Percentiles rank a stretch among this genome's conserved stretches.
Conservation (phyloP, 139 green algal genomes). For the Tetraselmis striata region DNA sequence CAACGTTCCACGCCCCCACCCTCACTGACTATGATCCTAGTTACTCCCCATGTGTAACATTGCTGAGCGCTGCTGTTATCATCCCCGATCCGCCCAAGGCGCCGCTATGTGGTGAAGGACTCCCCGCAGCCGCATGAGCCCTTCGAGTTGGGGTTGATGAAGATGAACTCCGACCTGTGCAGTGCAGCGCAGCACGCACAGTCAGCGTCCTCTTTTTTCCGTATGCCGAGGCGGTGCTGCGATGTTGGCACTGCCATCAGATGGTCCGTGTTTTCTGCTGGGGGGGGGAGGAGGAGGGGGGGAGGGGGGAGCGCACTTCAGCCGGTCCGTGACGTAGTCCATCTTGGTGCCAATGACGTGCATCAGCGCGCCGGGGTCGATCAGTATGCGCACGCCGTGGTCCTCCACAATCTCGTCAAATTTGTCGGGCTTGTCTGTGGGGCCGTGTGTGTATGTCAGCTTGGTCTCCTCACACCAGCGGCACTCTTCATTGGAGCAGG, state of each 20-base stretch:
- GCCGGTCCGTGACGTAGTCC: conserved; percentile 84
- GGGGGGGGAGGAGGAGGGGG: neutral
- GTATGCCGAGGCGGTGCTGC: no score
- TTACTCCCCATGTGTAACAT: no score
- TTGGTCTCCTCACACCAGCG: no score
- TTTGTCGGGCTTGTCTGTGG: conserved; percentile 68
- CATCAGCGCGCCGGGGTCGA: conserved; percentile 94
- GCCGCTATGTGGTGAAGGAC: conserved; percentile 68
- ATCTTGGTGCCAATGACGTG: conserved; percentile 94
- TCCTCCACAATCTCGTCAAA: conserved; percentile 96
- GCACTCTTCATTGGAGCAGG: neutral
- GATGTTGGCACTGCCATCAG: no score
- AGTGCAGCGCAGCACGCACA: no score
- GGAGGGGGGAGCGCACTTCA: conserved; percentile 52
- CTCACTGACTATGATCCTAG: no score
- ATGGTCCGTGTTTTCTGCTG: no score
- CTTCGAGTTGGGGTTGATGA: conserved; percentile 91
- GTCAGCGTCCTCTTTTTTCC: no score
- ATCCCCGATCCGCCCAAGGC: no score
- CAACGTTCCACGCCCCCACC: no score
- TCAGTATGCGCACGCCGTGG: conserved; percentile 83
- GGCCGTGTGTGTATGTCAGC: no score
- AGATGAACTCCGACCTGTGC: conserved; percentile 83
- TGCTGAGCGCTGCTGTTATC: no score
- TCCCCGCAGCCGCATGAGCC: conserved; percentile 90